phyloP scores from a whole-genome alignment of 768 basidiomycete species.

The Russula dissimulans region DNA sequence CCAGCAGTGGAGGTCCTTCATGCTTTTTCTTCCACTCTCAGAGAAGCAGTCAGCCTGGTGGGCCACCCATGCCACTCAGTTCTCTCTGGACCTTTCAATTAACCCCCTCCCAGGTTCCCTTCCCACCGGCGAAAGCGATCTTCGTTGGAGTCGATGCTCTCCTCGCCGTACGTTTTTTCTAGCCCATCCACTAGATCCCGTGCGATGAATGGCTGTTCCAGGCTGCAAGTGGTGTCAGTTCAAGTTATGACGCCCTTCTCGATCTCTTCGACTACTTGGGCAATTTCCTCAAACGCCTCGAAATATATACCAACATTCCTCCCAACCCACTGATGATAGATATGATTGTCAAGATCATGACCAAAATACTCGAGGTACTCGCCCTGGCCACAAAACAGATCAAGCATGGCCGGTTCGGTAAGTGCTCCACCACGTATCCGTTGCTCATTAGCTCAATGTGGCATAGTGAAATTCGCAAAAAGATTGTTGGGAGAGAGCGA shows the following conservation, averaged over 20 bases:
- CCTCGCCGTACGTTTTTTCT: not conserved
- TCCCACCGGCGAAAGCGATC: not conserved
- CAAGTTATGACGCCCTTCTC: not conserved
- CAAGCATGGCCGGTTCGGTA: not conserved
- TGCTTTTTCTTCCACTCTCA: not conserved
- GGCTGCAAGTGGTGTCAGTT: not conserved
- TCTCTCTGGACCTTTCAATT: not conserved
- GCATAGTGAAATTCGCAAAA: not conserved
- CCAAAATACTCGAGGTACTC: slow-evolving; percentile 1
- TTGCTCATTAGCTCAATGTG: not conserved
- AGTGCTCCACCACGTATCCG: not conserved
- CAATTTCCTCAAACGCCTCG: not conserved
- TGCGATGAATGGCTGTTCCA: not conserved
- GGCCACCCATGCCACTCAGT: not conserved
- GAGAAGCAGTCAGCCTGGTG: not conserved
- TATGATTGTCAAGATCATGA: not conserved
- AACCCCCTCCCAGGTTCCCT: not conserved
- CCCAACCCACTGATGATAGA: not conserved
- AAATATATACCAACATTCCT: not conserved
- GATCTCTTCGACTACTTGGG: not conserved
- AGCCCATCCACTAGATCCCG: not conserved
- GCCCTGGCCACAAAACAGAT: slow-evolving; percentile 6
- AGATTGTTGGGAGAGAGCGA: not conserved
- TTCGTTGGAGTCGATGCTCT: not conserved
- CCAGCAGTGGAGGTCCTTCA: not conserved